These are phyloP conservation scores for Erodium chrysanthum DNA, from an alignment of 441 rosid genomes.

Conservation along the genomic window DNA sequence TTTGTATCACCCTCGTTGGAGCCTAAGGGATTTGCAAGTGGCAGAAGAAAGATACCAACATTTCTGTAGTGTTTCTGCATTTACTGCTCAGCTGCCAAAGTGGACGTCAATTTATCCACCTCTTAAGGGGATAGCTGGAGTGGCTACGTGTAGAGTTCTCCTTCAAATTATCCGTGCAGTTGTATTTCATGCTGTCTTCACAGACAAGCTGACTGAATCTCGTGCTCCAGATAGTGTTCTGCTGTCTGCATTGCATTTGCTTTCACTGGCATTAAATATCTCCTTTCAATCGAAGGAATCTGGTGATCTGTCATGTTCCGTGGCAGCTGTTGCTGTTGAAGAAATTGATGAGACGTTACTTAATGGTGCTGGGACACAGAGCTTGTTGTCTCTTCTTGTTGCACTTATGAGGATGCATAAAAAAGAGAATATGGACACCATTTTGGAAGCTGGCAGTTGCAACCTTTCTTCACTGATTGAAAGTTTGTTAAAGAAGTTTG, in stretches of 20 bases:
- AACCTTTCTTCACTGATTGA: conserved; percentile 64
- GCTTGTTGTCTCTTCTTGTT: conserved; percentile 87
- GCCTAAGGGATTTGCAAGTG: conserved; percentile 76
- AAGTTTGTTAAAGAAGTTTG: conserved; percentile 60
- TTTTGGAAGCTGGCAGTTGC: conserved; percentile 53
- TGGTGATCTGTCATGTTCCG: conserved; percentile 21
- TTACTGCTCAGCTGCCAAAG: conserved; percentile 73
- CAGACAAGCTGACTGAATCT: conserved; percentile 47
- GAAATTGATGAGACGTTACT: conserved; percentile 42
- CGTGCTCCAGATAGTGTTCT: conserved; percentile 78
- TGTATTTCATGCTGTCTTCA: conserved; percentile 63
- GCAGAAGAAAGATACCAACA: conserved; percentile 93
- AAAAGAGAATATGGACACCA: conserved; percentile 37
- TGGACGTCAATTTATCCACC: conserved; percentile 80
- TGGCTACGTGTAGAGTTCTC: conserved; percentile 68
- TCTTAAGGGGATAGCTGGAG: conserved; percentile 52
- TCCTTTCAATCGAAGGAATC: conserved; percentile 46
- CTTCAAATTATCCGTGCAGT: conserved; percentile 65
- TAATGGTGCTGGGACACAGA: conserved; percentile 44
- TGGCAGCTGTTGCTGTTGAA: conserved; percentile 56
- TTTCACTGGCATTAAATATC: conserved; percentile 66
- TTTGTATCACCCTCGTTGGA: conserved; percentile 91
- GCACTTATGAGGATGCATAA: conserved; percentile 57
- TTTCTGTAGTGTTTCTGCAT: conserved; percentile 59
- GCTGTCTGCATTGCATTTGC: conserved; percentile 68